These are phyloP conservation scores for Helicostylum pulchrum DNA, from an alignment of 192 early-diverging fungal genomes.

Conservation along the genomic window DNA sequence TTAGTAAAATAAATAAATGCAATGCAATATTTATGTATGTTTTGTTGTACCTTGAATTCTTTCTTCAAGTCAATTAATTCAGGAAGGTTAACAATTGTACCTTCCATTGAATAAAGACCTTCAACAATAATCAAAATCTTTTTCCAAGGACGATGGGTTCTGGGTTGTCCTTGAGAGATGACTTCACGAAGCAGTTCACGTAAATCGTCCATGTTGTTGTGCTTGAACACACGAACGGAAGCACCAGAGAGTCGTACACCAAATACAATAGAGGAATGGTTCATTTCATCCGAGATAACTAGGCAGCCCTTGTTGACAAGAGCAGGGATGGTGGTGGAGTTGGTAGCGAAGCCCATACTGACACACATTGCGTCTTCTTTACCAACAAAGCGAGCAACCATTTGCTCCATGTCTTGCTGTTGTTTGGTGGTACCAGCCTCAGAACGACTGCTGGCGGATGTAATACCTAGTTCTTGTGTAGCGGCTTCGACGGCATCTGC, in stretches of 20 bases:
- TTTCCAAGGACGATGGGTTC: conserved; percentile 98
- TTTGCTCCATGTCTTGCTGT: conserved; percentile 74
- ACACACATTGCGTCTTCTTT: conserved; percentile 82
- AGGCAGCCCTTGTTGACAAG: conserved; percentile 82
- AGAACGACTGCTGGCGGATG: conserved; percentile 58
- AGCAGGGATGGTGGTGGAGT: conserved; percentile 90
- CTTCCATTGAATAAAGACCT: conserved; percentile 96
- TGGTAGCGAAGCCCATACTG: conserved; percentile 97
- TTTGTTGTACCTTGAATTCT: conserved; percentile 71
- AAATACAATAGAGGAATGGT: conserved; percentile 92
- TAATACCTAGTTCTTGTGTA: conserved; percentile 70
- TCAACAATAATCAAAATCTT: conserved; percentile 97
- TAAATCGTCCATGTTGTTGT: conserved; percentile 83
- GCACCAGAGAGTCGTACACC: conserved; percentile 91
- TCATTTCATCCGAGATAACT: conserved; percentile 94
- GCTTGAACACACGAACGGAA: conserved; percentile 88
- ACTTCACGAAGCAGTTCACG: conserved; percentile 78
- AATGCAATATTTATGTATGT: not conserved
- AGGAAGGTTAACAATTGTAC: conserved; percentile 84
- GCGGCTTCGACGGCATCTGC: conserved; percentile 87
- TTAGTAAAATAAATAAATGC: not conserved
- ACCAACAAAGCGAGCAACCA: conserved; percentile 90
- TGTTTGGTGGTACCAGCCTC: conserved; percentile 73
- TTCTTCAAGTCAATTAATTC: conserved; percentile 84
- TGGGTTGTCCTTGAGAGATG: conserved; percentile 94